Evolutionary conservation across 2,329 filamentous ascomycete species (phyloP), one percentile per base, ranked within the genome.

Genomic region (Pseudopithomyces chartarum): DNA sequence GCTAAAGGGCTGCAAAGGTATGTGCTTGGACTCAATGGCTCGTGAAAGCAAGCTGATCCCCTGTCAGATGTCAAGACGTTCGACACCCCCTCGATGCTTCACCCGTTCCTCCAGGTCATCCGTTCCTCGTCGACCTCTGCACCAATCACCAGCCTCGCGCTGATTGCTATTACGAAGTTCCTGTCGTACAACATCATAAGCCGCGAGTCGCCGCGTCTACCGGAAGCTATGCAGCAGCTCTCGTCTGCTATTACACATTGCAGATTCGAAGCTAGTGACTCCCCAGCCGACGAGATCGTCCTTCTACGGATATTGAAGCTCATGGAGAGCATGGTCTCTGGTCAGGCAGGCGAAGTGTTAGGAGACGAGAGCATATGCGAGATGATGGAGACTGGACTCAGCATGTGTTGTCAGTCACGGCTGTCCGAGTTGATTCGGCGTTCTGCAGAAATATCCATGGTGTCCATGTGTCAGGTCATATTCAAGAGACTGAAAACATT

Each of bases 381-480:
- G 74, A 98, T 99, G 92, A 98, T 99, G 94, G 95, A 97, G 74
- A 94, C 92, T 1, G 95, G 94, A 1, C 78, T 99, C 63, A 97
- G 92, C 71, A 98, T 99, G 81, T 99, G 95, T 80, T 99, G 94
- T 61, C 93, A 98, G 71, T 87, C 91, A 54, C 87, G 94, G 54
- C 87, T 98, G 59, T 97, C 93, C 10, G 93, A 97, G 67, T 87
- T 98, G 3, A 80, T 99, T 53, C 87, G 94, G 61, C 85, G 93
- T 61, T 96, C 93, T 19, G 95, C 95, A 1, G 95, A 99, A 77
- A 95, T 96, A 70, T 90, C 92, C 53, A 97, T 99, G 93, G 91
- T 98, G 44, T 91, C 92, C 64, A 99, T 99, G 95, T 98, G 95
- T 73, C 95, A 99, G 78, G 92, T 97, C 63, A 97, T 99, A 68